Evolutionary conservation across 2,329 filamentous ascomycete genomes (phyloP), one percentile per base, ranked within the genome.

Genomic region (Calonectria fujianensis): DNA sequence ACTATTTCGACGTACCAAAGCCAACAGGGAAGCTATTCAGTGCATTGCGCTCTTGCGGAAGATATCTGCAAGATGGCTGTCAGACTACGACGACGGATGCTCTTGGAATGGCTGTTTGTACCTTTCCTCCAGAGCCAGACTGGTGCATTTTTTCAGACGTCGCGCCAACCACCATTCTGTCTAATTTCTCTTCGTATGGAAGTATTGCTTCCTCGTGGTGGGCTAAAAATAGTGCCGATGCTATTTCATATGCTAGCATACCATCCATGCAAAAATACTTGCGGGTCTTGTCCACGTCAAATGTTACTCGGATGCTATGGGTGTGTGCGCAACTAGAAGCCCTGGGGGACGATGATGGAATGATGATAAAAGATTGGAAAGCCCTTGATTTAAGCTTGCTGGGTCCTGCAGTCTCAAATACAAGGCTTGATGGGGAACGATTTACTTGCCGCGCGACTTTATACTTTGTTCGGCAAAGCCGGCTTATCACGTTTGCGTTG

Each of bases 1-100:
- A 59, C 31, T 59, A 59, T 24, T 59, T 59, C 10, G 52, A 59
- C 20, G 52, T 59, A 59, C 52, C 52, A 59, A 59, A 59, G 20
- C 52, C 52, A 24, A 59, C 52, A 6, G 52, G 52, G 52, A 37
- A n/a, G 31, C 20, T 59, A 37, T 5, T 1, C 9, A 32, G 20
- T 37, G 52, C 52, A 59, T 24, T 59, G 31, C 16, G 20, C 52
- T 59, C 52, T 37, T 13, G 37, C 20, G 31, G 20, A 11, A 31
- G 18, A 37, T 24, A 5, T 31, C 10, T 59, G 31, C 31, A 37
- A 37, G 0, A 59, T 24, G 31, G 20, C n/a, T 59, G 52, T 37
- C 31, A 37, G 52, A 14, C 7, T 37, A 59, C 52, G 16, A 59
- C 37, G 52, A 59, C 52, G 3, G 31, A 59, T 59, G 31, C 52